phyloP scores from a whole-genome alignment of 2,329 filamentous ascomycete species.

The Alternaria postmessia region DNA sequence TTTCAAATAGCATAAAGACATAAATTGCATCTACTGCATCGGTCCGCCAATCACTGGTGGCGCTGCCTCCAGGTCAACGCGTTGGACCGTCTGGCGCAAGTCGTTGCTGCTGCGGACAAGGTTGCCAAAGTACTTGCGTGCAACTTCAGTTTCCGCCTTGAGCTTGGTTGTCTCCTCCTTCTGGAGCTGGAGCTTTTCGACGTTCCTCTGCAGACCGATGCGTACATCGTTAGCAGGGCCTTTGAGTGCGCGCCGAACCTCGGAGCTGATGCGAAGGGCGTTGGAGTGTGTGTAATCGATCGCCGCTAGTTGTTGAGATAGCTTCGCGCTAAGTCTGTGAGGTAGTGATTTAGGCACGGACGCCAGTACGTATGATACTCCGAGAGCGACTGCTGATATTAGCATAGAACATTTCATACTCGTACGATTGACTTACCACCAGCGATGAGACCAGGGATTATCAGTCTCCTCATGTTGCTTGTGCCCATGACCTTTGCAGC shows the following conservation, averaged over 20 bases:
- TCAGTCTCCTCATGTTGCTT: constrained; percentile 79
- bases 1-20: constrained; percentile 8
- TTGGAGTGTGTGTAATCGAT: constrained; percentile 95
- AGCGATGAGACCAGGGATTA: constrained; percentile 80
- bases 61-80: constrained; percentile 63
- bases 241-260: constrained; percentile 88
- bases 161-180: constrained; percentile 85
- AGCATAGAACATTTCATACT: constrained; percentile 6
- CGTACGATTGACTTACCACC: constrained; percentile 69
- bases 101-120: constrained; percentile 71
- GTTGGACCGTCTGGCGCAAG: constrained; percentile 58
- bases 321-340: constrained; percentile 82
- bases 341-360: constrained; percentile 91
- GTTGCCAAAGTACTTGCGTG: constrained; percentile 88
- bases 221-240: constrained; percentile 87
- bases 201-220: constrained; percentile 80
- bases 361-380: constrained; percentile 80
- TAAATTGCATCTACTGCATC: constrained; percentile 25
- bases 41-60: constrained; percentile 52
- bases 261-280: constrained; percentile 79
- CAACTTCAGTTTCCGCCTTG: constrained; percentile 82
- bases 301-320: constrained; percentile 77
- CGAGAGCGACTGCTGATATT: constrained; percentile 68
- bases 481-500: constrained; percentile 82
- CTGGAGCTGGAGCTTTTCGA: constrained; percentile 81